Percentiles rank a stretch among this genome's conserved stretches.
Evolutionary conservation across 73 alveolate genomes (phyloP).

Genomic region (Paramecium tetraurelia): DNA sequence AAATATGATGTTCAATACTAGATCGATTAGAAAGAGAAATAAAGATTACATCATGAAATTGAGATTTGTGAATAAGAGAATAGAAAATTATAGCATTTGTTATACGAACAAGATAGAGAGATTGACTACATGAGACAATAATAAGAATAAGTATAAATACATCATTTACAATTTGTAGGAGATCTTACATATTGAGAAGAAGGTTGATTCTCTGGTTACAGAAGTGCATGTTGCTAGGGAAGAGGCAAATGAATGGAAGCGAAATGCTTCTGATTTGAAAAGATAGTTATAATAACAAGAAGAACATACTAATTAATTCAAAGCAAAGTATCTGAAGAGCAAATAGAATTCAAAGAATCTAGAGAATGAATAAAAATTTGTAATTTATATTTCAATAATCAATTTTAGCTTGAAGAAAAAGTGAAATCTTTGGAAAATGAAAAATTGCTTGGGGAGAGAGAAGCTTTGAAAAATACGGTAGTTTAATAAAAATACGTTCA

Average conservation of each 20-base stretch:
- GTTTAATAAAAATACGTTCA: background rate
- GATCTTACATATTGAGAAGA: slow-evolving; percentile 30
- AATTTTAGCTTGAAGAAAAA: background rate
- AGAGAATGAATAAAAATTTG: background rate
- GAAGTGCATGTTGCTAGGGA: slow-evolving; percentile 20
- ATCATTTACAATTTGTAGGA: background rate
- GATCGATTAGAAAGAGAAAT: slow-evolving; percentile 34
- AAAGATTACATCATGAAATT: background rate
- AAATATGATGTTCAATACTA: slow-evolving; percentile 30
- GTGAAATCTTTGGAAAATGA: slow-evolving; percentile 25
- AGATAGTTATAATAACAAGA: background rate
- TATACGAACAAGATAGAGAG: slow-evolving; percentile 32
- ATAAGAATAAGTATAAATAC: background rate
- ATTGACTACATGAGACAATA: background rate
- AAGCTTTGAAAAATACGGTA: slow-evolving; percentile 11
- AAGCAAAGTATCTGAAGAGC: slow-evolving; percentile 2
- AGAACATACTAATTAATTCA: slow-evolving; percentile 16
- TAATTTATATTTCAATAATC: background rate
- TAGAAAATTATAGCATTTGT: background rate
- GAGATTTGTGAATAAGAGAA: background rate
- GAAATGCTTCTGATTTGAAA: background rate
- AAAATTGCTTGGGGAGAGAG: slow-evolving; percentile 28
- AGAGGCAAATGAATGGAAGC: background rate
- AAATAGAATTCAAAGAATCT: background rate
- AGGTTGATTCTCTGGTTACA: slow-evolving; percentile 20